Percentiles rank a stretch among this genome's conserved stretches.
phyloP scores from a whole-genome alignment of 441 rosid genomes.

The Corymbia citriodora region DNA sequence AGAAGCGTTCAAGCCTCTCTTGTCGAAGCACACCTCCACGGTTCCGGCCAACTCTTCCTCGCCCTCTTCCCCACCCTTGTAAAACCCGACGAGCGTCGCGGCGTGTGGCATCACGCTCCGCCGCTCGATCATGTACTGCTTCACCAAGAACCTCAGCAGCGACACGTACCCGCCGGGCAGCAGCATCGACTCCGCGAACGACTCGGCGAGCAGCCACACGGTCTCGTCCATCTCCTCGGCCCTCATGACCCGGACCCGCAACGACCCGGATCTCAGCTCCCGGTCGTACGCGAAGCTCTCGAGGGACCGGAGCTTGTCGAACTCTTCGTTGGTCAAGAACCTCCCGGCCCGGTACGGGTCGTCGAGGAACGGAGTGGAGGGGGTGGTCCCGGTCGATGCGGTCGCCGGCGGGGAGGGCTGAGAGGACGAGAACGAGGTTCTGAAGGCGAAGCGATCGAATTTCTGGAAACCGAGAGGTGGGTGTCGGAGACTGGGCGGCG shows the following conservation, averaged over 20 bases:
- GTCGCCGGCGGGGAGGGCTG: slow-evolving; percentile 24
- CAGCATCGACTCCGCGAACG: slow-evolving; percentile 75
- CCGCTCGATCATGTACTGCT: slow-evolving; percentile 80
- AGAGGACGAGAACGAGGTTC: slow-evolving; percentile 30
- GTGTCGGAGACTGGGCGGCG: slow-evolving; percentile 19
- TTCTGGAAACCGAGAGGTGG: slow-evolving; percentile 26
- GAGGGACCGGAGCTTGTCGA: slow-evolving; percentile 53
- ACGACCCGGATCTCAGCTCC: slow-evolving; percentile 50
- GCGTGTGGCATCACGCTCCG: slow-evolving; percentile 69
- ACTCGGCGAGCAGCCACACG: slow-evolving; percentile 65
- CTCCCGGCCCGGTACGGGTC: slow-evolving; percentile 48
- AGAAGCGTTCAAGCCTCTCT: slow-evolving; percentile 64
- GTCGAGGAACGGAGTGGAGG: slow-evolving; percentile 41
- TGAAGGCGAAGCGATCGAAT: slow-evolving; percentile 29
- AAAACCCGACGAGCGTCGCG: slow-evolving; percentile 73
- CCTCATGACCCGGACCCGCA: slow-evolving; percentile 73
- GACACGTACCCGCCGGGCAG: slow-evolving; percentile 59
- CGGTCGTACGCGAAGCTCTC: slow-evolving; percentile 55
- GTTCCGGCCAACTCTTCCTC: slow-evolving; percentile 66
- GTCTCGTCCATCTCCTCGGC: slow-evolving; percentile 62
- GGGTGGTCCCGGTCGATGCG: slow-evolving; percentile 18
- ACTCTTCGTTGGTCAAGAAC: slow-evolving; percentile 65
- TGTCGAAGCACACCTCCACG: slow-evolving; percentile 72
- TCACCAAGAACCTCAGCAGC: slow-evolving; percentile 65
- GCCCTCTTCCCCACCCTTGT: slow-evolving; percentile 23